Percentiles rank a stretch among this genome's conserved stretches.
phyloP scores from a whole-genome alignment of 2,329 filamentous ascomycete genomes.

The Aspergillus sp. region DNA sequence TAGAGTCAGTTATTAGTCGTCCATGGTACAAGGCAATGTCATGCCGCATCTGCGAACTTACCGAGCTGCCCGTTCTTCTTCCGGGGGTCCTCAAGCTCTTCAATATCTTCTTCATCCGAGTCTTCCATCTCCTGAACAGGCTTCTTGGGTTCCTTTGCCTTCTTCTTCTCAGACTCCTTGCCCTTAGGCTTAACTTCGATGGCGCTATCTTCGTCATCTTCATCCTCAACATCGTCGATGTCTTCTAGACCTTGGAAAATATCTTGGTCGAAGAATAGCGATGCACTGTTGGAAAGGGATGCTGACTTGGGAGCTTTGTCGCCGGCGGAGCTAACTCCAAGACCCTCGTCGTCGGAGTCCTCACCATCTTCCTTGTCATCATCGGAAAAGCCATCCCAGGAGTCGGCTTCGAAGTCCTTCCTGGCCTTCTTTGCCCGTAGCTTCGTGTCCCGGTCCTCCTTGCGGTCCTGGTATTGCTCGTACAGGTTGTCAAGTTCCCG shows the following conservation, averaged over 20 bases:
- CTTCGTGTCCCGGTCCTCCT: slow-evolving; percentile 79
- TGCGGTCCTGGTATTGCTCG: slow-evolving; percentile 77
- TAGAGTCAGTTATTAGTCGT: slow-evolving; percentile 22
- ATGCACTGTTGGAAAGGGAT: slow-evolving; percentile 79
- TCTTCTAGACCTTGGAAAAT: slow-evolving; percentile 84
- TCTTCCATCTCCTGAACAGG: slow-evolving; percentile 30
- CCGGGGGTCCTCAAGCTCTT: slow-evolving; percentile 41
- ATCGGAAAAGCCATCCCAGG: slow-evolving; percentile 87
- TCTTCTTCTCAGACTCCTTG: slow-evolving; percentile 26
- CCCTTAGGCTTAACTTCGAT: slow-evolving; percentile 34
- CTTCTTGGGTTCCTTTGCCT: slow-evolving; percentile 26
- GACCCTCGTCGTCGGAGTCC: slow-evolving; percentile 63
- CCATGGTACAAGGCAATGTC: slow-evolving; percentile 21
- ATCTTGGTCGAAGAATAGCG: slow-evolving; percentile 90
- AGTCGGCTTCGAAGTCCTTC: slow-evolving; percentile 77
- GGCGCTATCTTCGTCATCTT: slow-evolving; percentile 51
- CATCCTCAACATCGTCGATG: slow-evolving; percentile 58
- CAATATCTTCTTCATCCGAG: slow-evolving; percentile 40
- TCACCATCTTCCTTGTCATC: slow-evolving; percentile 55
- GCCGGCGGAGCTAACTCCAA: slow-evolving; percentile 31
- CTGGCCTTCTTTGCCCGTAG: slow-evolving; percentile 86
- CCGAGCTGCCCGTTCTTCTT: slow-evolving; percentile 48
- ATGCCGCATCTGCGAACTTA: slow-evolving; percentile 25
- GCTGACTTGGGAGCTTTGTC: slow-evolving; percentile 28
- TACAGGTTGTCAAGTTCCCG: slow-evolving; percentile 86